Evolutionary conservation across 176 grass and related monocot genomes (phyloP), one percentile per base, ranked within the genome.

Genomic region (Oryza australiensis): DNA sequence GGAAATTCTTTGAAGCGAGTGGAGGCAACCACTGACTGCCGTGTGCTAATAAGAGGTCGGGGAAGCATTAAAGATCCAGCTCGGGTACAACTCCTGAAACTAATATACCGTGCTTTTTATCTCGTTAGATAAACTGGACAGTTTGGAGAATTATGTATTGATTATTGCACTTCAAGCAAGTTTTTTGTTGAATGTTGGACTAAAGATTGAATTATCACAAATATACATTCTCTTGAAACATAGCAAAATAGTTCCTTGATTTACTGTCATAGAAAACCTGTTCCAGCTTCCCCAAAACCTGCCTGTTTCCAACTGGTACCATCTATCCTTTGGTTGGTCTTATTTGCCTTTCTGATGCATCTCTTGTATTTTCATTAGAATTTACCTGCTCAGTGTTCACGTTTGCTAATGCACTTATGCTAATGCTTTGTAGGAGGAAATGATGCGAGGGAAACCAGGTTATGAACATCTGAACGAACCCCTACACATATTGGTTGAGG

Each of bases 21-120:
- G 66, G 95, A 98, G 79, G 95, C 92, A 89, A 95, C 77, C 73
- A 98, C 95, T 8, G 95, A 93, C 43, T 98, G 95, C 20, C 95
- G 90, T 80, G 92, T 98, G 73, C 86, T 95, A 53, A 98, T 98
- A 82, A 93, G 95, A 89, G 95, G 95, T n/a, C 79, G 85, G 4
- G 95, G 95, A 27, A 98, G 95, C 88, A 95, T 98, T 68, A 98
- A 98, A 93, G 95, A 98, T 88, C 90, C 90, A 84, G 57, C 92
- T 75, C 74, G 88, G 92, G 95, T 98, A 98, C 74, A 67, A 27
- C 45, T 90, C 13, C 28, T 69, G 5, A 81, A 24, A 24, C n/a
- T 60, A 60, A 55, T 38, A 55, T 32, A 62, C 14, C 3, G 4
- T 86, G 63, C 57, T 66, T 73, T 12, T 34, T 81, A 48, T 79